A percentile compares a stretch with the other conserved stretches of the same genome.
phyloP scores from a whole-genome alignment of 2,329 filamentous ascomycete genomes.

The Thelonectria olida region DNA sequence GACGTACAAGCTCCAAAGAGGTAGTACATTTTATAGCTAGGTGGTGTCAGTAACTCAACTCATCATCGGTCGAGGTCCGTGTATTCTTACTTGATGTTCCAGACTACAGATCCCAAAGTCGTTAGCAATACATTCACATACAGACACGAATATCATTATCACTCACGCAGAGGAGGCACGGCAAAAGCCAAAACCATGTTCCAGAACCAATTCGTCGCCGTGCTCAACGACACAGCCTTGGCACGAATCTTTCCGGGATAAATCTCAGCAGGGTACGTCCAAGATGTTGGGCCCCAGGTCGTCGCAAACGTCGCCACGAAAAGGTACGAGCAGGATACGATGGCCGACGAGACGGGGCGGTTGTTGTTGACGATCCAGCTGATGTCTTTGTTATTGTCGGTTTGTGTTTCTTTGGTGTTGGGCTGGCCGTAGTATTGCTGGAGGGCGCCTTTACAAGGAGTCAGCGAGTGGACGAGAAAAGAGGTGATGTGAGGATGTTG shows the following conservation, averaged over 20 bases:
- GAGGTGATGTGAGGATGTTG: background rate
- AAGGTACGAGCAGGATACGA: slow-evolving; percentile 71
- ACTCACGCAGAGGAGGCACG: slow-evolving; percentile 59
- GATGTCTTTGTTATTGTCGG: slow-evolving; percentile 55
- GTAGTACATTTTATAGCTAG: slow-evolving; percentile 70
- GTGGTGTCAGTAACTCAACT: background rate
- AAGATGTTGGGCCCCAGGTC: slow-evolving; percentile 55
- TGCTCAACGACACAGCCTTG: slow-evolving; percentile 55
- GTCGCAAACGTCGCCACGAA: slow-evolving; percentile 60
- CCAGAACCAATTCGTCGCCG: slow-evolving; percentile 48
- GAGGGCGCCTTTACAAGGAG: slow-evolving; percentile 52
- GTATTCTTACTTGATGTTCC: slow-evolving; percentile 57
- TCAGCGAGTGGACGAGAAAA: background rate
- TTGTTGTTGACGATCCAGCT: slow-evolving; percentile 67
- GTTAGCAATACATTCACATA: slow-evolving; percentile 1
- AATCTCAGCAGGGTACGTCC: slow-evolving; percentile 60
- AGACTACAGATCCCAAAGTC: slow-evolving; percentile 30
- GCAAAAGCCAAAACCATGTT: slow-evolving; percentile 46
- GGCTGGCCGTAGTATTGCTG: slow-evolving; percentile 67
- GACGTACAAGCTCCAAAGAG: slow-evolving; percentile 71
- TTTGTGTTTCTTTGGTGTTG: slow-evolving; percentile 51
- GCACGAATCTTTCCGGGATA: slow-evolving; percentile 53
- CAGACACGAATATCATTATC: background rate
- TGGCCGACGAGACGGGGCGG: slow-evolving; percentile 64
- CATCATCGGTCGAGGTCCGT: background rate